A percentile compares a stretch with the other conserved stretches of the same genome.
Evolutionary conservation across 495 filamentous ascomycete genomes (phyloP).

Genomic region (Trichoderma gamsii): DNA sequence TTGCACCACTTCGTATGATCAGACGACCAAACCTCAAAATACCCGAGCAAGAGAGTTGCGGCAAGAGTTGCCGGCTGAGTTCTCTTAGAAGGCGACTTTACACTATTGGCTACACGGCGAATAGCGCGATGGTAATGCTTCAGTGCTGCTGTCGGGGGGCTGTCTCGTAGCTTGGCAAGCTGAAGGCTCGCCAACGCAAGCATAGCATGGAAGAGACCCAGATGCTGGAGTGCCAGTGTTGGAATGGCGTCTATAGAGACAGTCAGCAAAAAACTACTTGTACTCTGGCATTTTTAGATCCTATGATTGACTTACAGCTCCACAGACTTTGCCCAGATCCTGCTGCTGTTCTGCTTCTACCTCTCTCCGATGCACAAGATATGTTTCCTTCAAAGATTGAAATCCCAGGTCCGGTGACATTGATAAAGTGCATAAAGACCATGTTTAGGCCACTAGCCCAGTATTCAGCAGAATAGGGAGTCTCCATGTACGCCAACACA

Average conservation of each 20-base stretch:
- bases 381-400: slow-evolving; percentile 85
- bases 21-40: slow-evolving; percentile 90
- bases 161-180: slow-evolving; percentile 72
- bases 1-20: slow-evolving; percentile 95
- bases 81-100: slow-evolving; percentile 65
- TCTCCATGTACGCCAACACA: slow-evolving; percentile 72
- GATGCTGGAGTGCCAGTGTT: slow-evolving; percentile 74
- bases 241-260: slow-evolving; percentile 61
- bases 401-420: slow-evolving; percentile 78
- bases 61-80: slow-evolving; percentile 76
- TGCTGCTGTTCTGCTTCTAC: slow-evolving; percentile 27
- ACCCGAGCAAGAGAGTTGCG: slow-evolving; percentile 80
- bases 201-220: slow-evolving; percentile 83
- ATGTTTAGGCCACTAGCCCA: slow-evolving; percentile 76
- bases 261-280: slow-evolving; percentile 15
- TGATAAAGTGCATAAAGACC: slow-evolving; percentile 89
- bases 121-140: slow-evolving; percentile 90
- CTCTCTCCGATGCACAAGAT: slow-evolving; percentile 49
- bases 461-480: slow-evolving; percentile 69
- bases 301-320: slow-evolving; percentile 48
- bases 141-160: slow-evolving; percentile 67
- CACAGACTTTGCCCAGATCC: slow-evolving; percentile 70
- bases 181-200: slow-evolving; percentile 84
- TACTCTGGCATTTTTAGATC: not conserved
- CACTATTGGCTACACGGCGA: slow-evolving; percentile 65